Evolutionary conservation across 2,329 filamentous ascomycete genomes (phyloP), one percentile per base, ranked within the genome.

Genomic region (Phyllosticta paracitricarpa): DNA sequence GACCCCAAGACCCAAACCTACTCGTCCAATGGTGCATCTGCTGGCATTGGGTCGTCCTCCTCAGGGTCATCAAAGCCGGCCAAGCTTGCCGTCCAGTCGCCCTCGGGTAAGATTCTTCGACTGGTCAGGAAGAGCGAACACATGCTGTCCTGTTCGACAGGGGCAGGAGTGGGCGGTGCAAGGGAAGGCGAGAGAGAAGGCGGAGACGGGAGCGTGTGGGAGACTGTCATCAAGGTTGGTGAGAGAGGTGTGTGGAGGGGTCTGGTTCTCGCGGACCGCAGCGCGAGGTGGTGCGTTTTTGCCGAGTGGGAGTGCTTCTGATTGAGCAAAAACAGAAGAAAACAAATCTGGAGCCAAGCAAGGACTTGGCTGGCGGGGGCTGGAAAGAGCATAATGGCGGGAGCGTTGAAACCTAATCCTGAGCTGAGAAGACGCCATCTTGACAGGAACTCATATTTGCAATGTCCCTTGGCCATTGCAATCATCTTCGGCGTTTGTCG

Each of bases 31-130:
- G 28, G n/a, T 10, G 54, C 24, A 12, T 24, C 25, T 54, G 52
- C 52, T 54, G 52, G 52, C 22, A n/a, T 53, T 53, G 51, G 51
- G 5, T 12, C 22, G 17, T 54, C 40, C n/a, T 48, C 40, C 3
- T 54, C 22, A 80, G 78, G 67, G 77, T 74, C 17, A 6, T 48
- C 40, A 33, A 99, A 99, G 74, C 93, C 94, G 2, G 94, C 94
- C 4, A 99, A 99, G 75, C 76, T 99, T 59, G 94, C 94, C 0
- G 93, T 99, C 61, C 94, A 99, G 75, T 91, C 89, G 5, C 94
- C 94, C 0, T 89, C 88, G 30, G 94, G 95, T 64, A 97, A 97
- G 78, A 97, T 99, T 67, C 83, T 97, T 63, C 82, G 94, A 59
- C 79, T 95, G 70, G 91, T 91, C 79, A 81, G 89, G 67, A 93